Base-by-base conservation (phyloP, 116 monocot genomes). In the Posidonia oceanica region DNA sequence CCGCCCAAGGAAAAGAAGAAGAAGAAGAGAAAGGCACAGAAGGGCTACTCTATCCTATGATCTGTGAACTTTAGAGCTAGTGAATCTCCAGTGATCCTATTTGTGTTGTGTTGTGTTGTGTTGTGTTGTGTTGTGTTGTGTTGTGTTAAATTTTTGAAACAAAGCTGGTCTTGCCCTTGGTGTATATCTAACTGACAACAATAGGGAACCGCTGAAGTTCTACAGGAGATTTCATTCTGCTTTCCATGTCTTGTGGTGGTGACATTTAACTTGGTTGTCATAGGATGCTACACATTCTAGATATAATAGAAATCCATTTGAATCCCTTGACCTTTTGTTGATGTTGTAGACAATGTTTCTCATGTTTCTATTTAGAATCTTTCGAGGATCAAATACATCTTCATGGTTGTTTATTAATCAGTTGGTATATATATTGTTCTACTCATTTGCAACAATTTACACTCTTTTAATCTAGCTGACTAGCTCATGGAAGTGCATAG, bases 1-100 rank as follows among this genome's bases (percentile, higher is more conserved):
- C 81, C 81, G 16, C 77, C 77, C 0, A 81, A 74, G 60, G 18
- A 73, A 74, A 61, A 67, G 38, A 69, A 72, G 59, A 71, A 81
- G 64, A 69, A 72, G 55, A 70, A 72, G 21, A 65, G n/a, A 29
- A 56, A 74, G 58, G 54, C 48, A 44, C 72, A 72, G 15, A 72
- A 72, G 44, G 44, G 41, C 3, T 62, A 61, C 51, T 72, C 72
- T 20, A 61, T 72, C 48, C 61, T 72, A 11, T 72, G 18, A 72
- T 72, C 21, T 5, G 59, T 1, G 23, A 61, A 61, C 10, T 17
- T 5, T 38, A 39, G 17, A 57, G 39, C 57, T 1, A 12, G 39
- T 36, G 39, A 70, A 58, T 16, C 14, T 20, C 36, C 22, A 8
- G 22, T 22, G 22, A 62, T 4, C 36, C 12, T 3, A 0, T 21